phyloP scores from a whole-genome alignment of 345 rosid genomes.

The Anastatica hierochuntica region DNA sequence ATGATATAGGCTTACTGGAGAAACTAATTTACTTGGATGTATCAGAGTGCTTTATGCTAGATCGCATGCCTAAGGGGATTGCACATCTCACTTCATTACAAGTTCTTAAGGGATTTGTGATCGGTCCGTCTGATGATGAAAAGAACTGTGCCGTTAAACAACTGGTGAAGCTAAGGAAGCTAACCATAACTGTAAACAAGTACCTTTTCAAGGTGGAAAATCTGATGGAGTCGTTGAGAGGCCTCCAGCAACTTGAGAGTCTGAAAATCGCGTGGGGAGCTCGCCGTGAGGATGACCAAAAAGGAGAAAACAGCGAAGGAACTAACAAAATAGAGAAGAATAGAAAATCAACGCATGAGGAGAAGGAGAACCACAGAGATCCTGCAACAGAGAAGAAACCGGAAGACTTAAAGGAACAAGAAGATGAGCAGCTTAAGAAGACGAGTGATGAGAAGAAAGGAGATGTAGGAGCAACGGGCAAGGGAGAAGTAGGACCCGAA shows the following conservation, averaged over 20 bases:
- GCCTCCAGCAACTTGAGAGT: slow-evolving; percentile 14
- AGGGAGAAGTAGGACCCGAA: not conserved
- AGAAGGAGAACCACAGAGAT: not conserved
- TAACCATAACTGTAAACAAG: slow-evolving; percentile 29
- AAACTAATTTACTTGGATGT: slow-evolving; percentile 39
- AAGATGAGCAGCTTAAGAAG: not conserved
- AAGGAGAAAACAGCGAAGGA: not conserved
- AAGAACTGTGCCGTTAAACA: slow-evolving; percentile 8
- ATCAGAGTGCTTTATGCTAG: slow-evolving; percentile 47
- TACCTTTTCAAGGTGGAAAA: not conserved
- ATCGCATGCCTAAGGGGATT: slow-evolving; percentile 35
- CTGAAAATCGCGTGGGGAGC: slow-evolving; percentile 38
- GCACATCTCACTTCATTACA: slow-evolving; percentile 22
- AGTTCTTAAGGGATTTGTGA: slow-evolving; percentile 58
- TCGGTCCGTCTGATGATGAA: slow-evolving; percentile 17
- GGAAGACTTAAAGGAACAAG: not conserved
- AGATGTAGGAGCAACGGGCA: not conserved
- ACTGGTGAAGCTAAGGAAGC: slow-evolving; percentile 19
- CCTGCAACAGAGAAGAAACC: not conserved
- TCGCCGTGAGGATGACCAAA: not conserved
- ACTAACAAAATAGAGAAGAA: not conserved
- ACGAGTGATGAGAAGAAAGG: slow-evolving; percentile 3
- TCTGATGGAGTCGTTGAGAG: not conserved
- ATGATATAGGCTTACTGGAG: slow-evolving; percentile 26
- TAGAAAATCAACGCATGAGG: not conserved